phyloP scores from a whole-genome alignment of 106 monocot species.

The Acanthochlamys bracteata region DNA sequence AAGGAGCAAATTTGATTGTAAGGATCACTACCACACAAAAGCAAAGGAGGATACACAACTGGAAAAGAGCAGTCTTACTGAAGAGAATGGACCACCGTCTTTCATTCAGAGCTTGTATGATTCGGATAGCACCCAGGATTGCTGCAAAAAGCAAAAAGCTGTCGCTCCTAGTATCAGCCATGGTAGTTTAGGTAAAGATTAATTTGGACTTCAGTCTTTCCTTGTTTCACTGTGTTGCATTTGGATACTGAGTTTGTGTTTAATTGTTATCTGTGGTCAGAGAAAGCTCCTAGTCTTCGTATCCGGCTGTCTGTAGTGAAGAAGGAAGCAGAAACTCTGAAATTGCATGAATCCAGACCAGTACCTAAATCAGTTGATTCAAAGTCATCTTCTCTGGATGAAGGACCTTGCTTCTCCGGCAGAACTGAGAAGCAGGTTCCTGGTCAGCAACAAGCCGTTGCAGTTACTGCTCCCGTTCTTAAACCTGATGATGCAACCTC shows the following conservation, averaged over 20 bases:
- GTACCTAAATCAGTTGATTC: not conserved
- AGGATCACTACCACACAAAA: not conserved
- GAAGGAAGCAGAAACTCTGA: conserved; percentile 1
- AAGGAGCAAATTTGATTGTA: not conserved
- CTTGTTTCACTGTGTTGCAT: no score
- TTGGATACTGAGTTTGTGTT: not conserved
- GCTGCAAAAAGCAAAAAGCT: conserved; percentile 33
- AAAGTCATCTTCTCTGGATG: not conserved
- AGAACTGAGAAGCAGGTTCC: conserved; percentile 2
- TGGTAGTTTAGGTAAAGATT: conserved; percentile 20
- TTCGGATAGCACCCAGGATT: conserved; percentile 57
- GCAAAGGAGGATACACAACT: conserved; percentile 15
- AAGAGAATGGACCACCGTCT: conserved; percentile 37
- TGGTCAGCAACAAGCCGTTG: not conserved
- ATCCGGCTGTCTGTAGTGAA: conserved; percentile 31
- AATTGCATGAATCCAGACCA: not conserved
- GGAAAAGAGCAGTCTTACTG: conserved; percentile 72
- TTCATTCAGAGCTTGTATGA: conserved; percentile 14
- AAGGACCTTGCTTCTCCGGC: conserved; percentile 42
- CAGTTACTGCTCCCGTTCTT: not conserved
- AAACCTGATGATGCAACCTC: not conserved
- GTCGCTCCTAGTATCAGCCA: not conserved
- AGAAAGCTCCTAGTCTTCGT: conserved; percentile 25
- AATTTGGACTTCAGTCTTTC: not conserved
- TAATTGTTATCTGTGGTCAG: not conserved